phyloP scores from a whole-genome alignment of 768 basidiomycete genomes.

The Heimioporus sp. region DNA sequence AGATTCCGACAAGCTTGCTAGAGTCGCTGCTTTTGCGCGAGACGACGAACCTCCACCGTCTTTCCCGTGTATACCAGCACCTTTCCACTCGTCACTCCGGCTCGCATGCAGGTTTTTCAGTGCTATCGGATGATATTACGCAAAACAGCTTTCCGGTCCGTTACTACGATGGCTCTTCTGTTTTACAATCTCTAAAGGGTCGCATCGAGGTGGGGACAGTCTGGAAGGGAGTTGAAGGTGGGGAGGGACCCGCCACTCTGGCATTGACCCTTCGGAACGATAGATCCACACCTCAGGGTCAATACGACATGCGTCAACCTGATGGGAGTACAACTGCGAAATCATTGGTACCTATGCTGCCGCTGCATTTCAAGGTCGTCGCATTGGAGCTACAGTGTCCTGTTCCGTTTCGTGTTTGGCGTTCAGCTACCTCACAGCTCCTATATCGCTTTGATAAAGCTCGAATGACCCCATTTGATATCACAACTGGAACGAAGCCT shows the following conservation, averaged over 20 bases:
- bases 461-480: too few relatives aligned
- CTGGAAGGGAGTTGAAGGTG: background rate
- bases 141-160: constrained; percentile 29
- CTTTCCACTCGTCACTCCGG: constrained; percentile 26
- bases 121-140: constrained; percentile 27
- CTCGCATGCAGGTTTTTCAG: constrained; percentile 20
- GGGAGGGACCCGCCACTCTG: too few relatives aligned
- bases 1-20: constrained; percentile 18
- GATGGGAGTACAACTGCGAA: too few relatives aligned
- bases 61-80: constrained; percentile 28
- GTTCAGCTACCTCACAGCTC: constrained; percentile 34
- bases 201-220: constrained; percentile 27
- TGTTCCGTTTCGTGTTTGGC: constrained; percentile 35
- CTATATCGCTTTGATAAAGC: constrained; percentile 25
- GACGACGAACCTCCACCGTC: constrained; percentile 24
- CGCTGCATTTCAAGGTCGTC: constrained; percentile 3
- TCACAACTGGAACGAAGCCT: too few relatives aligned
- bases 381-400: constrained; percentile 42
- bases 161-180: constrained; percentile 25
- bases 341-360: constrained; percentile 39
- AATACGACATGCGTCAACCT: too few relatives aligned
- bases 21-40: constrained; percentile 25
- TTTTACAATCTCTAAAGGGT: constrained; percentile 19
- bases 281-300: background rate
- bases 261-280: background rate